phyloP scores from a whole-genome alignment of 2,329 filamentous ascomycete genomes.

The Tolypocladium pustulatum region DNA sequence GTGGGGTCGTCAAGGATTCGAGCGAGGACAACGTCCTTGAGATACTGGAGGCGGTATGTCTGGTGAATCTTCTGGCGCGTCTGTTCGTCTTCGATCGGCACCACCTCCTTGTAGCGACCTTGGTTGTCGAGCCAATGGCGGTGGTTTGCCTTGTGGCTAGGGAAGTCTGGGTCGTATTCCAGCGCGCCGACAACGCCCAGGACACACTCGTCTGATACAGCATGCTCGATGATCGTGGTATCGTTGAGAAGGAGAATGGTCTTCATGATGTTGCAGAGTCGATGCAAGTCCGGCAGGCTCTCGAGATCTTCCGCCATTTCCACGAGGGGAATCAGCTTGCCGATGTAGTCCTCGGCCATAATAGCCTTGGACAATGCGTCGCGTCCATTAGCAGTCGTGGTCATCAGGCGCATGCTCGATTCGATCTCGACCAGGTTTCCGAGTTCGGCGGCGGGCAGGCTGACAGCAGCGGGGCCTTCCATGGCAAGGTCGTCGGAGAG shows the following conservation, averaged over 20 bases:
- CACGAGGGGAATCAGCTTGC: constrained; percentile 76
- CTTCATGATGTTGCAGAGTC: constrained; percentile 97
- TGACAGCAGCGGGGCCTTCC: constrained; percentile 60
- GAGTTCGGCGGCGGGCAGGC: constrained; percentile 71
- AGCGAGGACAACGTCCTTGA: constrained; percentile 96
- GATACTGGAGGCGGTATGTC: constrained; percentile 89
- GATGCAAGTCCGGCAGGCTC: constrained; percentile 75
- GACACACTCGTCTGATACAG: constrained; percentile 81
- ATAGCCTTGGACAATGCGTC: constrained; percentile 84
- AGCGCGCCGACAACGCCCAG: constrained; percentile 89
- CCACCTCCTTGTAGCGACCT: constrained; percentile 91
- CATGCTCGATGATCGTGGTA: constrained; percentile 84
- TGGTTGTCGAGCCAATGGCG: constrained; percentile 83
- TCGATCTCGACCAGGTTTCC: constrained; percentile 78
- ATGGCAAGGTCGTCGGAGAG: constrained; percentile 77
- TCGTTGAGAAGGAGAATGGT: constrained; percentile 90
- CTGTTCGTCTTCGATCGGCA: constrained; percentile 72
- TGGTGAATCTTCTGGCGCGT: constrained; percentile 90
- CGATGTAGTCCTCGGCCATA: constrained; percentile 75
- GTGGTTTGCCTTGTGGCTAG: constrained; percentile 94
- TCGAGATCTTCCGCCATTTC: constrained; percentile 86
- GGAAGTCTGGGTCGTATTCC: constrained; percentile 97
- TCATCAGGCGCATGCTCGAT: constrained; percentile 69
- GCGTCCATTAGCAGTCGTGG: constrained; percentile 61
- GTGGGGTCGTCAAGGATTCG: constrained; percentile 95